Evolutionary conservation across 306 rosid genomes (phyloP).

Genomic region (Erythrophleum fordii): DNA sequence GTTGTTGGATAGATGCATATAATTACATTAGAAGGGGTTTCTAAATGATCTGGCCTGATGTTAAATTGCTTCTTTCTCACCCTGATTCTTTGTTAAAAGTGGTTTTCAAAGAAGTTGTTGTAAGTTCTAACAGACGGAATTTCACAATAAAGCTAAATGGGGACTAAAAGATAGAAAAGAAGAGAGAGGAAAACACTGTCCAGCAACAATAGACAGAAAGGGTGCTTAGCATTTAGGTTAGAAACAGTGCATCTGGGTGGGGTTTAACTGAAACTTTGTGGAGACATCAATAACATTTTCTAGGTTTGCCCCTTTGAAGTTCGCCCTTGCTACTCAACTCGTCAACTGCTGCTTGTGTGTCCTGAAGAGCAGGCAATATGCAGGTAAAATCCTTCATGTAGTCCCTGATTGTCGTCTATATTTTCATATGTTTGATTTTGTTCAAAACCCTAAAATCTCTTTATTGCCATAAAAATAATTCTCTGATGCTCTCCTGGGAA

Average conservation of each 20-base stretch:
- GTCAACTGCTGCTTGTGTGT: neutral
- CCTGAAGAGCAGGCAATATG: conserved; percentile 29
- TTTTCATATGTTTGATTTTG: neutral
- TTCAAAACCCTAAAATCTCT: neutral
- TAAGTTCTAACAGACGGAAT: neutral
- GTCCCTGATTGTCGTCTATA: neutral
- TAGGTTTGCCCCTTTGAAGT: neutral
- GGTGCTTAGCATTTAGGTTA: neutral
- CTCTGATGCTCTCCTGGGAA: neutral
- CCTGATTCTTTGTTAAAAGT: neutral
- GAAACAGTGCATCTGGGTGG: neutral
- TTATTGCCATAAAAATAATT: neutral
- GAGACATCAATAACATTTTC: neutral
- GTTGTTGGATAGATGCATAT: neutral
- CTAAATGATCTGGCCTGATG: neutral
- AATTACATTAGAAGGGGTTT: neutral
- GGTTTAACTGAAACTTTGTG: neutral
- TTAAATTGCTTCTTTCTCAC: neutral
- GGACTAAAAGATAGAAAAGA: neutral
- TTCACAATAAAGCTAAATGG: neutral
- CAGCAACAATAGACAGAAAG: neutral
- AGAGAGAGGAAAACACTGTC: neutral
- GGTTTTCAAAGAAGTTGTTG: neutral
- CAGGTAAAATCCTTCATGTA: conserved; percentile 32
- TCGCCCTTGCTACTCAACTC: neutral